Conservation (phyloP, 305 asterid genomes). For the Fraxinus velutina region DNA sequence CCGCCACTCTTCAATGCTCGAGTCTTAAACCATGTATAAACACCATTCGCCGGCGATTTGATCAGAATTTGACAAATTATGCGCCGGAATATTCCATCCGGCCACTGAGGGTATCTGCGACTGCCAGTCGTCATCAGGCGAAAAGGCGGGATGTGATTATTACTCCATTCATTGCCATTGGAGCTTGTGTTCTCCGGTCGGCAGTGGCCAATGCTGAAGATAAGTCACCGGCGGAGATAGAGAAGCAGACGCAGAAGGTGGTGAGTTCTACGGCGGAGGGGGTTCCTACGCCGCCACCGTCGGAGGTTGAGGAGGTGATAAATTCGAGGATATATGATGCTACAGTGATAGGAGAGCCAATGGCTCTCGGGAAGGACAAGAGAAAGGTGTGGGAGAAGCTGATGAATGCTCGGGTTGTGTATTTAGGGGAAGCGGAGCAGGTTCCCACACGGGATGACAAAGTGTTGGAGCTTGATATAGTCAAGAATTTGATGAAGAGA, state of each 20-base stretch:
- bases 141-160: slow-evolving; percentile 66
- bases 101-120: not conserved
- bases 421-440: slow-evolving; percentile 92
- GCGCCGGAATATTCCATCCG: slow-evolving; percentile 27
- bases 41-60: slow-evolving; percentile 25
- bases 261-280: slow-evolving; percentile 17
- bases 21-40: slow-evolving; percentile 15
- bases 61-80: not conserved
- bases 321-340: slow-evolving; percentile 80
- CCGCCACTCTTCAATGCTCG: not conserved
- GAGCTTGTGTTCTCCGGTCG: slow-evolving; percentile 60
- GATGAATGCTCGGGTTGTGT: slow-evolving; percentile 72
- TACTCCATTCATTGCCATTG: slow-evolving; percentile 61
- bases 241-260: slow-evolving; percentile 22
- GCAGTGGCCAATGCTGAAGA: slow-evolving; percentile 75
- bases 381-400: slow-evolving; percentile 75
- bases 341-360: slow-evolving; percentile 54
- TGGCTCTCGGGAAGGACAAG: slow-evolving; percentile 71
- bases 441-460: slow-evolving; percentile 73
- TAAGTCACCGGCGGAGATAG: slow-evolving; percentile 27
- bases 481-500: slow-evolving; percentile 62
- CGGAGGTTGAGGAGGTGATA: slow-evolving; percentile 47
- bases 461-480: slow-evolving; percentile 75
- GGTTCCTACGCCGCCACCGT: slow-evolving; percentile 19
- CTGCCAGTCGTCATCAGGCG: slow-evolving; percentile 6